A percentile compares a stretch with the other conserved stretches of the same genome.
Conservation (phyloP, 2,329 filamentous ascomycete genomes). For the Diplodia scrobiculata region DNA sequence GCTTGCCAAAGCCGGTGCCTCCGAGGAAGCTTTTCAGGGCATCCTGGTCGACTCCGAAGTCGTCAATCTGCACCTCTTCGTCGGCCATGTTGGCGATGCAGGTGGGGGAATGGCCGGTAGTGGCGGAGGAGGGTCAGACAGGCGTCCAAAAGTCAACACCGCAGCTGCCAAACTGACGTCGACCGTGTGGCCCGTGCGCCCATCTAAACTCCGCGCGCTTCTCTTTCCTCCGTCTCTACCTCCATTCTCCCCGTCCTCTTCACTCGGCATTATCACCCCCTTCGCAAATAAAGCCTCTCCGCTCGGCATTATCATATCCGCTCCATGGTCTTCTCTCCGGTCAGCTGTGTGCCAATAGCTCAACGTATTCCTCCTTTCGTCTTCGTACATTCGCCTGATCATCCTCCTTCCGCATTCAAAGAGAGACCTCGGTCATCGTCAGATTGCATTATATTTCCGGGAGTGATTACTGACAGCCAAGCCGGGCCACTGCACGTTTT, state of each 20-base stretch:
- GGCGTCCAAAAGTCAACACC: slow-evolving; percentile 6
- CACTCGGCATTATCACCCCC: background rate
- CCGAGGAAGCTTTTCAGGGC: slow-evolving; percentile 71
- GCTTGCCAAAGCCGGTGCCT: slow-evolving; percentile 83
- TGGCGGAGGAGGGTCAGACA: background rate
- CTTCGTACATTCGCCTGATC: background rate
- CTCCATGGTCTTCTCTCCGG: background rate
- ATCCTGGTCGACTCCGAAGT: slow-evolving; percentile 55
- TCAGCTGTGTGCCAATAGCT: background rate
- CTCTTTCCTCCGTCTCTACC: background rate
- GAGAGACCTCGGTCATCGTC: background rate
- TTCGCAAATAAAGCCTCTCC: background rate
- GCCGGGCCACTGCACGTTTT: background rate
- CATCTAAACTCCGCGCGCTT: background rate
- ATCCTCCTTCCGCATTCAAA: background rate
- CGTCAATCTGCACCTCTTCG: slow-evolving; percentile 23
- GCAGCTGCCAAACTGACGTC: slow-evolving; percentile 12
- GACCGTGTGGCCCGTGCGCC: background rate
- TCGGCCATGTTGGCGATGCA: slow-evolving; percentile 6
- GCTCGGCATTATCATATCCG: background rate
- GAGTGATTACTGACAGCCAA: background rate
- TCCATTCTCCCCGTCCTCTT: background rate
- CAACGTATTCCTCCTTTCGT: background rate
- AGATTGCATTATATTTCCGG: background rate
- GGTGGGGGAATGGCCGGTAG: background rate